These are phyloP conservation scores for Fraxinus sp. DNA, from an alignment of 305 asterid genomes.

Conservation along the genomic window DNA sequence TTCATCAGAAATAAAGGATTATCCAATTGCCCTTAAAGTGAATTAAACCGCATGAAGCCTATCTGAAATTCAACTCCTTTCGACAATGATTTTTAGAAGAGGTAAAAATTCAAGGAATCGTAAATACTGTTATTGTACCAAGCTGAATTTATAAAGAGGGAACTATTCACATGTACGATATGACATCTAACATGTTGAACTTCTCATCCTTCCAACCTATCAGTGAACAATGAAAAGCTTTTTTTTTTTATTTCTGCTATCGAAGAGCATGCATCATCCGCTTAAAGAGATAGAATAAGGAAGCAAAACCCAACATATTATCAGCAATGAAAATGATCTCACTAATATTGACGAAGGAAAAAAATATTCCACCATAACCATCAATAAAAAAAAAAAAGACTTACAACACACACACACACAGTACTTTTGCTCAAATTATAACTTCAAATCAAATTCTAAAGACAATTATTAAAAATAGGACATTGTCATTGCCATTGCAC, in stretches of 20 bases:
- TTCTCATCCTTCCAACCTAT: neutral
- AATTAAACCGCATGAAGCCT: neutral
- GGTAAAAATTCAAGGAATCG: constrained; percentile 7
- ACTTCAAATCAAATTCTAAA: constrained; percentile 15
- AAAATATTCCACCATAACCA: constrained; percentile 6
- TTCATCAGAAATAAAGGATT: neutral
- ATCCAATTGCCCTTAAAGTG: neutral
- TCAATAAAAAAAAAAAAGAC: constrained; percentile 3
- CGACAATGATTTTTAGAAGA: constrained; percentile 10
- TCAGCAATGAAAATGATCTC: neutral
- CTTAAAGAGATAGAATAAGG: neutral
- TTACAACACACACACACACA: neutral
- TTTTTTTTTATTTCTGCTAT: neutral
- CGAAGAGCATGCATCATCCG: neutral
- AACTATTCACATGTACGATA: neutral
- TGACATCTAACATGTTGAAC: neutral
- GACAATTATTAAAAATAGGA: neutral
- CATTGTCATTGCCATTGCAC: constrained; percentile 34
- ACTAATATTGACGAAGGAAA: neutral
- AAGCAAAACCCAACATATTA: neutral
- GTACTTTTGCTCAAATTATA: constrained; percentile 13
- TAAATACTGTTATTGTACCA: constrained; percentile 10
- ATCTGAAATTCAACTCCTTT: neutral
- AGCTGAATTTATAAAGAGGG: constrained; percentile 7
- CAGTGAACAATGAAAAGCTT: neutral